Base-by-base conservation (phyloP, 2,329 filamentous ascomycete species). In the Apiospora rasikravindrae region DNA sequence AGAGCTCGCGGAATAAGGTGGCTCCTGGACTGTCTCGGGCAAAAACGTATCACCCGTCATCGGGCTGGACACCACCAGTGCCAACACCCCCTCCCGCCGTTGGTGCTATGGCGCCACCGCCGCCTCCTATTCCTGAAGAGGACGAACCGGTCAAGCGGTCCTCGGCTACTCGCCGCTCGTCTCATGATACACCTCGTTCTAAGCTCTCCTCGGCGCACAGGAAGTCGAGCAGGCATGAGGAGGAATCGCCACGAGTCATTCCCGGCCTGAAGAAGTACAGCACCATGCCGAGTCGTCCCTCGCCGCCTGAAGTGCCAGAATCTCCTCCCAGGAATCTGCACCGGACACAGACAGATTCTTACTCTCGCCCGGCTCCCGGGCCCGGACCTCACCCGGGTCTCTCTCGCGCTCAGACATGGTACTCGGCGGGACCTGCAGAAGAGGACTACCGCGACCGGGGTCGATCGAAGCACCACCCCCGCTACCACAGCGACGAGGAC, bases 81-180 rank as follows among this genome's bases (percentile, higher is more conserved):
- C 77, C 79, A n/a, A 80, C 78, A n/a, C 80, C 80, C 2, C 80
- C 80, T 22, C 79, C 80, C 4, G 77, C 78, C 11, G 47, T 75
- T 5, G 11, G 33, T 26, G 71, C 76, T 3, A 61, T 73, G 45
- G 72, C 73, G 26, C 78, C 78, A 42, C 70, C 77, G 24, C 78
- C 78, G 2, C 77, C 77, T 69, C 77, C 78, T 68, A 74, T 5
- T 11, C 19, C 19, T 64, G 70, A 72, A 0, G 79, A 80, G 2
- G 79, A 78, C 3, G 79, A 80, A 1, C 22, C 67, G 19, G 61
- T 69, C 6, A 78, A 72, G 69, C 76, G 79, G 69, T 76, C 78
- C 19, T 74, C 74, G 4, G 57, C 72, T 44, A 3, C 42, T 64
- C 78, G 78, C 29, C 77, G 77, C 53, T 77, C 75, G 77, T 80